Base-by-base conservation (phyloP, 768 basidiomycete species). In the Lyophyllum semitale region DNA sequence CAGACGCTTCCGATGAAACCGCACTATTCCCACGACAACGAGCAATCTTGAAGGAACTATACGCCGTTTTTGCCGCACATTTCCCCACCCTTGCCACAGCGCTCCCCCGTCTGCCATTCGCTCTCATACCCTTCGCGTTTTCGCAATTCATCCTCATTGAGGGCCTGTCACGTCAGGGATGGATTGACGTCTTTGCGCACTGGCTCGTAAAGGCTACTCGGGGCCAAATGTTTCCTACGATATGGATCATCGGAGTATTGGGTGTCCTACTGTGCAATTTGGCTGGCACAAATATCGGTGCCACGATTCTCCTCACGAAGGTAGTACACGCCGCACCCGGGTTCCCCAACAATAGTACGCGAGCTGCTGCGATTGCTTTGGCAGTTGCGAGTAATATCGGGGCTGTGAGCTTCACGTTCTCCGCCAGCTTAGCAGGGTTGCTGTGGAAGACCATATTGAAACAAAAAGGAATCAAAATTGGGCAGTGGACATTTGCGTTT, bases 61-160 rank as follows among this genome's bases (percentile, higher is more conserved):
- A 65, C 51, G 15, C 12, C 7, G 48, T 49, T 11, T 65, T 71
- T 57, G 29, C 73, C 23, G 55, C 55, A 18, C 75, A 76, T 45
- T 92, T 93, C 68, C 94, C 93, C 0, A 94, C 91, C 0, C 76
- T 89, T 55, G 77, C 81, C 66, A 83, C 81, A 8, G 83, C 85
- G 30, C 71, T 87, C 22, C 80, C 84, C 0, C 81, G 88, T 26
- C 75, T 96, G 0, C 95, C 95, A 0, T 84, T 95, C 57, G 81
- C 84, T 9, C 83, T 97, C 8, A 76, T 97, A 13, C 93, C 93
- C 0, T 99, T 99, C 66, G 91, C 94, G 0, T 95, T 98, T 66
- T 87, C 90, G 1, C 93, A 95, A 72, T 98, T 98, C 73, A 93
- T 98, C 59, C 84, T 99, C 51, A 92, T 97, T 52, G 90, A 95